phyloP scores from a whole-genome alignment of 1,139 yeast genomes.

The Wickerhamomyces sp. region DNA sequence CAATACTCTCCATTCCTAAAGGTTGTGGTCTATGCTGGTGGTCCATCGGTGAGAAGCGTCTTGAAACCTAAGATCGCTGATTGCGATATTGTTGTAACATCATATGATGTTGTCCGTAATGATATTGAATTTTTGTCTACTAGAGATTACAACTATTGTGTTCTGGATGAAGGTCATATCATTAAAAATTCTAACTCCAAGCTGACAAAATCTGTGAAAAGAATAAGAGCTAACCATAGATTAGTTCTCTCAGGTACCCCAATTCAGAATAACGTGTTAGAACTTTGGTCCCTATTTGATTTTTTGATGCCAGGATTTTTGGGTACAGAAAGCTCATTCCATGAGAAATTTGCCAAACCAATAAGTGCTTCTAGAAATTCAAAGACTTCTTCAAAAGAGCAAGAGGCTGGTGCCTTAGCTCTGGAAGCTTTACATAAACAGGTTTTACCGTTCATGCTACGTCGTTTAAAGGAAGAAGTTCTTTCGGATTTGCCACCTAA shows the following conservation, averaged over 20 bases:
- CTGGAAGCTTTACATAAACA: conserved; percentile 95
- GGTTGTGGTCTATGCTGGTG: conserved; percentile 86
- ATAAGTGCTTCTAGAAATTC: conserved; percentile 92
- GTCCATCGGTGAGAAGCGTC: conserved; percentile 68
- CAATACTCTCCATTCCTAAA: conserved; percentile 88
- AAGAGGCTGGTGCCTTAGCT: conserved; percentile 95
- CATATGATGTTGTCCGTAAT: conserved; percentile 94
- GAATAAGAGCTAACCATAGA: conserved; percentile 80
- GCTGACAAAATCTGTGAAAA: conserved; percentile 82
- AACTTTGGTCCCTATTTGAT: conserved; percentile 95
- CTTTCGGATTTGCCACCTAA: conserved; percentile 95
- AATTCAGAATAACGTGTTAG: conserved; percentile 93
- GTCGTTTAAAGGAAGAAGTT: conserved; percentile 95
- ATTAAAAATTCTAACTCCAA: conserved; percentile 90
- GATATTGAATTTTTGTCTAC: conserved; percentile 64
- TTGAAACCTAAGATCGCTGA: conserved; percentile 49
- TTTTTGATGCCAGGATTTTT: conserved; percentile 98
- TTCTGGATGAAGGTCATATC: conserved; percentile 96
- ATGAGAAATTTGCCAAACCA: conserved; percentile 94
- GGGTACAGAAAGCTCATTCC: conserved; percentile 92
- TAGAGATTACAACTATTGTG: conserved; percentile 86
- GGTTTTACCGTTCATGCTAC: conserved; percentile 90
- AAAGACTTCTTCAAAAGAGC: conserved; percentile 89
- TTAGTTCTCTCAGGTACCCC: conserved; percentile 95
- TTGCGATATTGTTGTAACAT: conserved; percentile 85